Conservation (phyloP, 2,329 filamentous ascomycete species). For the Amauroascus niger region DNA sequence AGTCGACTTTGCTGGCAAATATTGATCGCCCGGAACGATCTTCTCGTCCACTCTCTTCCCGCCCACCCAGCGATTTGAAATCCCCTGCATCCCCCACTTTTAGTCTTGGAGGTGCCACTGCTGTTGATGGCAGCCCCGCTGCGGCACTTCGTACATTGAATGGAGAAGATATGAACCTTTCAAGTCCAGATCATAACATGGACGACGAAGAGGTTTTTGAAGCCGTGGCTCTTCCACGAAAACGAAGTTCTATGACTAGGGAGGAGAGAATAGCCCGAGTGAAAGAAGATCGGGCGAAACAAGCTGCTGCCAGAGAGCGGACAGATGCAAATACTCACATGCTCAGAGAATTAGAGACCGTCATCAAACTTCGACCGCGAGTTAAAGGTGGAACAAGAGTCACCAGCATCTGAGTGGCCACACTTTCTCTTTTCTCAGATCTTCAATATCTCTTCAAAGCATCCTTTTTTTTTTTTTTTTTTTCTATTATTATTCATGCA, state of each 20-base stretch:
- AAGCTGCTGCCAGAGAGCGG: slow-evolving; percentile 61
- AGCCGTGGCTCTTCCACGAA: slow-evolving; percentile 65
- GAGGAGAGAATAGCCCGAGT: slow-evolving; percentile 84
- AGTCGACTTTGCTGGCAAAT: slow-evolving; percentile 67
- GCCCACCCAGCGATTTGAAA: slow-evolving; percentile 37
- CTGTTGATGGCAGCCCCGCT: slow-evolving; percentile 48
- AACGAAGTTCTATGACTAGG: slow-evolving; percentile 60
- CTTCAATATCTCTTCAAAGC: neutral
- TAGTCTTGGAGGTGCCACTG: slow-evolving; percentile 39
- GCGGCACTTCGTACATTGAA: slow-evolving; percentile 70
- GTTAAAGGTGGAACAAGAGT: slow-evolving; percentile 23
- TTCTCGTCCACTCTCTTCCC: slow-evolving; percentile 45
- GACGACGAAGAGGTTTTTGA: slow-evolving; percentile 73
- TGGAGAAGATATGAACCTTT: slow-evolving; percentile 48
- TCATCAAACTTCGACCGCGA: slow-evolving; percentile 56
- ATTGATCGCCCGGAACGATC: slow-evolving; percentile 55
- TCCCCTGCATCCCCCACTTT: slow-evolving; percentile 38
- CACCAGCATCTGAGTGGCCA: slow-evolving; percentile 32
- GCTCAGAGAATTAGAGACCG: slow-evolving; percentile 83
- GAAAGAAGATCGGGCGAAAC: slow-evolving; percentile 71
- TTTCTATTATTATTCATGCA: neutral
- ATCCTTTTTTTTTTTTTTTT: neutral
- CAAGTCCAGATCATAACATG: slow-evolving; percentile 23
- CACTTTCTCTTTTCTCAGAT: neutral
- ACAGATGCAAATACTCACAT: slow-evolving; percentile 77